These are phyloP conservation scores for Fomes fomentarius DNA, from an alignment of 1,284 basidiomycete species.

Conservation along the genomic window DNA sequence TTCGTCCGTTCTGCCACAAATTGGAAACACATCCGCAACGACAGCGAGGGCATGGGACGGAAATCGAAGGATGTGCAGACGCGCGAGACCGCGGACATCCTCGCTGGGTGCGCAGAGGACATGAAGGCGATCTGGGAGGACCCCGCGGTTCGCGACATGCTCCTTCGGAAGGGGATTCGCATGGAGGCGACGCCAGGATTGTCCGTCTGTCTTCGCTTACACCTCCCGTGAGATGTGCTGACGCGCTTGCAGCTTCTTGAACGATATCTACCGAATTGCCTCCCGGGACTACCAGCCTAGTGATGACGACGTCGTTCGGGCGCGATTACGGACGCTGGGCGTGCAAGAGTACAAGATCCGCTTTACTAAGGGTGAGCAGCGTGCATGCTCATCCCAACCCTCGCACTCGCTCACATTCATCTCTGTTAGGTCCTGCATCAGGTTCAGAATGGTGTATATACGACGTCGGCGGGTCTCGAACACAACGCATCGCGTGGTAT, in stretches of 20 bases:
- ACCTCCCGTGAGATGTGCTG: background rate
- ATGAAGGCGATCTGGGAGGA: constrained; percentile 67
- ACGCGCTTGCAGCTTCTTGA: constrained; percentile 54
- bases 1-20: constrained; percentile 60
- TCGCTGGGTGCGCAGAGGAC: constrained; percentile 61
- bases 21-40: constrained; percentile 47
- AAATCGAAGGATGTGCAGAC: constrained; percentile 45
- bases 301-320: constrained; percentile 70
- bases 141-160: constrained; percentile 49
- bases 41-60: constrained; percentile 50
- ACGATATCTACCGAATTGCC: constrained; percentile 64
- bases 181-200: constrained; percentile 67
- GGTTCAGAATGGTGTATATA: constrained; percentile 55
- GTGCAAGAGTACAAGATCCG: constrained; percentile 73
- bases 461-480: constrained; percentile 74
- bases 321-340: constrained; percentile 68
- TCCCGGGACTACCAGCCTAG: constrained; percentile 55
- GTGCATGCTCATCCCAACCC: background rate
- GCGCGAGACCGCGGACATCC: constrained; percentile 50
- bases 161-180: constrained; percentile 48
- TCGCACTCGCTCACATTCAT: background rate
- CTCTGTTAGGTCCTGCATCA: constrained; percentile 27
- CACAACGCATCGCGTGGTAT: constrained; percentile 48
- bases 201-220: too few species aligned
- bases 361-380: constrained; percentile 61